Evolutionary conservation across 1,139 yeast genomes (phyloP), one percentile per base, ranked within the genome.

Genomic region (Blastobotrys arbuscula): DNA sequence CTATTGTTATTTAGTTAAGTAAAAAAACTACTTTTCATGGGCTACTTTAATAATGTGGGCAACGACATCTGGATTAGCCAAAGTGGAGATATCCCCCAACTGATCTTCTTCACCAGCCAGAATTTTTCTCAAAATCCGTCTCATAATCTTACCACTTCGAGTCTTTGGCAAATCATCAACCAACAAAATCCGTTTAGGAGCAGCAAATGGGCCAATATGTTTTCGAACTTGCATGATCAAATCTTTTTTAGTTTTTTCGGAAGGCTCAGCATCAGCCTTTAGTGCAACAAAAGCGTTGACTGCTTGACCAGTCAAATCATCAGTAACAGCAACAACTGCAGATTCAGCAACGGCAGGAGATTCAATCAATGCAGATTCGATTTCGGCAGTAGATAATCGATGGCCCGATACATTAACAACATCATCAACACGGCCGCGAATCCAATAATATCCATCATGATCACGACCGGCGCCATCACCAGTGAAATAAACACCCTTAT

Each of bases 401-500:
- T 92, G 98, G 59, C 98, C 98, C 50, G 95, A 84, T 46, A 92
- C 97, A 67, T 92, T 92, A 60, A 92, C 97, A 55, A 92, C 97
- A 64, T 92, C 98, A 69, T 92, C 98, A 59, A 92, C 97, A 73
- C 98, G 85, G 61, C 98, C 97, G 70, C 96, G 80, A 64, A 92
- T 90, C 96, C 97, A 92, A 75, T 89, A 88, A 77, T 84, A 90
- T 47, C 97, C 97, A 64, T 92, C 97, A 63, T 84, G 82, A 68
- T 92, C 98, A 71, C 97, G 82, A 51, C 95, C 97, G 47, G 97
- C 97, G 70, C 97, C 97, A 69, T 92, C 98, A 64, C 98, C 98
- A 20, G 97, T 90, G 77, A 92, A 92, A 74, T 92, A 92, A 73
- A 78, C 84, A 50, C 97, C 97, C 54, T 96, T 95, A 76, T 92